Conservation (phyloP, 2,329 filamentous ascomycete species). For the Fusarium circinatum region DNA sequence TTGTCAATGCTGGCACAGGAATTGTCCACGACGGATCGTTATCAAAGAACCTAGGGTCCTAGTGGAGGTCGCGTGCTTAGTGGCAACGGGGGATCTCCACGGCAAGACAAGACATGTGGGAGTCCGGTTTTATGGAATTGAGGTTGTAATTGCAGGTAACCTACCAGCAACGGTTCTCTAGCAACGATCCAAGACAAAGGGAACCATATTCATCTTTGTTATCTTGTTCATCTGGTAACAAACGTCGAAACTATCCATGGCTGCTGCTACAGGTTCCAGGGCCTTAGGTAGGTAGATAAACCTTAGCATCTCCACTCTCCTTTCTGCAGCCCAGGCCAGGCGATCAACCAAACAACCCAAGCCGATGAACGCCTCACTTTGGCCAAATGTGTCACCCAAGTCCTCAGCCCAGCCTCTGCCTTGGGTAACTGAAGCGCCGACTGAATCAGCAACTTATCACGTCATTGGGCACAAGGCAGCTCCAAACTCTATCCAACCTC, state of each 20-base stretch:
- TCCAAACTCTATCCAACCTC: constrained; percentile 8
- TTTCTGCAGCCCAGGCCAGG: constrained; percentile 3
- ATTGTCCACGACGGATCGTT: constrained; percentile 15
- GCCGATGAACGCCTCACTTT: constrained; percentile 30
- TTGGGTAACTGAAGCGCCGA: not conserved
- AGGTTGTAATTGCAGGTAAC: constrained; percentile 22
- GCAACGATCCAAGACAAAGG: constrained; percentile 10
- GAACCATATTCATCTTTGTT: constrained; percentile 3
- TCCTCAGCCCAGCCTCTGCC: constrained; percentile 9
- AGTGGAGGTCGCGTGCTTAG: constrained; percentile 38
- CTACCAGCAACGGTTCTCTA: constrained; percentile 9
- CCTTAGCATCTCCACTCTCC: constrained; percentile 17
- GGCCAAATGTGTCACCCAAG: not conserved
- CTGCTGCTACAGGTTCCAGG: not conserved
- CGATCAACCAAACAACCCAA: constrained; percentile 19
- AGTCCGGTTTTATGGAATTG: constrained; percentile 19
- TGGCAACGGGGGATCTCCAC: constrained; percentile 26
- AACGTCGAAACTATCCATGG: not conserved
- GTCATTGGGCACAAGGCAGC: constrained; percentile 23
- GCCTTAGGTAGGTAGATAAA: not conserved
- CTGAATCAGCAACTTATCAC: constrained; percentile 27
- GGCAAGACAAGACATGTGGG: constrained; percentile 7
- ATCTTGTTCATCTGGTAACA: not conserved
- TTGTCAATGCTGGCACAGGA: not conserved
- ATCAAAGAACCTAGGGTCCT: constrained; percentile 36